Evolutionary conservation across 495 filamentous ascomycete species (phyloP), one percentile per base, ranked within the genome.

Genomic region (Penicillium dipodomyicola): DNA sequence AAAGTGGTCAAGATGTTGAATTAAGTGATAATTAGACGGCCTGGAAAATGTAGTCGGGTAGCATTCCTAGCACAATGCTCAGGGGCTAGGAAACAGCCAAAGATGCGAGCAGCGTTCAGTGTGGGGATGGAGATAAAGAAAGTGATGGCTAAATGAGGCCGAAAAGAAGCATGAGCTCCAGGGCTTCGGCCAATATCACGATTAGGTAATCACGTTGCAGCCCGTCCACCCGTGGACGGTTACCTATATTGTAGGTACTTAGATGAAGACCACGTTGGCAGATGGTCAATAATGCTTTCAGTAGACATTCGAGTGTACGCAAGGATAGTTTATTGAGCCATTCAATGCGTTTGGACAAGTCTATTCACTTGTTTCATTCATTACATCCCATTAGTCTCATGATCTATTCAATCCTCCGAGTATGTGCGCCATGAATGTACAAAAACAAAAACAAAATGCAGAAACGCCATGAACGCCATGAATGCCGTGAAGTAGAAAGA

Each of bases 161-260:
- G 49, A 65, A 61, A 65, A 67, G 64, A 48, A 30, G 44, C 46
- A 47, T 53, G 64, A 67, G 62, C 65, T 67, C 54, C 51, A 47
- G 27, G 29, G 45, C 45, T 17, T 17, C 33, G 7, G 44, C 25
- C 44, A 48, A 60, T 58, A 50, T 46, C 4, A 22, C 57, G 42
- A 56, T 65, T 63, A 25, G 54, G 62, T 48, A 64, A 54, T 44
- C 20, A 10, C 5, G 23, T 22, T 48, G 8, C n/a, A n/a, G n/a
- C n/a, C n/a, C n/a, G n/a, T n/a, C n/a, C n/a, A n/a, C n/a, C n/a
- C n/a, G n/a, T n/a, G n/a, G n/a, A n/a, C n/a, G n/a, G n/a, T n/a
- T n/a, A n/a, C n/a, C n/a, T n/a, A n/a, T n/a, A n/a, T n/a, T n/a
- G n/a, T n/a, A n/a, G n/a, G n/a, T n/a, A n/a, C 23, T 9, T 11